Base-by-base conservation (phyloP, 2,329 filamentous ascomycete genomes). In the Trichoderma lentiforme region DNA sequence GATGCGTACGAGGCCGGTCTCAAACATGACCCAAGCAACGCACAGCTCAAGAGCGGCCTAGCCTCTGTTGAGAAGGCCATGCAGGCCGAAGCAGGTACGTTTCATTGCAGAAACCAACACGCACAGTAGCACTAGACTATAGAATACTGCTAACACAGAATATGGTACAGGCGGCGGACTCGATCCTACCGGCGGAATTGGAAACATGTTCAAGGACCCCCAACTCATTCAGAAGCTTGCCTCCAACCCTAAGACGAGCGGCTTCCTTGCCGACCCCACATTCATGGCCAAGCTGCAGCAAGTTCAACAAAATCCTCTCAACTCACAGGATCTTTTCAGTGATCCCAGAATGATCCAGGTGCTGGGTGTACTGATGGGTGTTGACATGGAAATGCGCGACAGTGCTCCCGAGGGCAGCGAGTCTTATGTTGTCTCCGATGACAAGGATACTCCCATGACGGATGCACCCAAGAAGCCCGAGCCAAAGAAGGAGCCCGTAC, bases 1-100 rank as follows among this genome's bases (percentile, higher is more conserved):
- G 94, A 98, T 78, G 94, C 97, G 26, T 99, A 97, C 81, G 93
- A 97, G 79, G 89, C 97, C 81, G 96, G 95, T n/a, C 86, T 98
- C 76, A 97, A 98, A 86, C 87, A 95, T 70, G 96, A 99, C 80
- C 91, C 95, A 60, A 90, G 87, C 82, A 99, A 99, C 81, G 93
- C 94, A 5, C 94, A 96, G 83, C 92, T 97, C 76, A 97, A 98
- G 86, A 92, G 91, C 74, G 95, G 96, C 43, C 86, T 97, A 62
- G 91, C 92, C 12, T 89, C 93, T 53, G 95, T 98, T 57, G 90
- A 96, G 83, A 91, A 94, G 77, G 95, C 95, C 26, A 95, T 99
- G 82, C 91, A 97, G 76, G 87, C 79, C 47, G 83, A 83, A 78
- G 79, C 79, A 74, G 81, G 82, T 78, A 77, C 57, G 78, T 72